Conservation (phyloP, 192 early-diverging fungal genomes). For the Mortierella antarctica region DNA sequence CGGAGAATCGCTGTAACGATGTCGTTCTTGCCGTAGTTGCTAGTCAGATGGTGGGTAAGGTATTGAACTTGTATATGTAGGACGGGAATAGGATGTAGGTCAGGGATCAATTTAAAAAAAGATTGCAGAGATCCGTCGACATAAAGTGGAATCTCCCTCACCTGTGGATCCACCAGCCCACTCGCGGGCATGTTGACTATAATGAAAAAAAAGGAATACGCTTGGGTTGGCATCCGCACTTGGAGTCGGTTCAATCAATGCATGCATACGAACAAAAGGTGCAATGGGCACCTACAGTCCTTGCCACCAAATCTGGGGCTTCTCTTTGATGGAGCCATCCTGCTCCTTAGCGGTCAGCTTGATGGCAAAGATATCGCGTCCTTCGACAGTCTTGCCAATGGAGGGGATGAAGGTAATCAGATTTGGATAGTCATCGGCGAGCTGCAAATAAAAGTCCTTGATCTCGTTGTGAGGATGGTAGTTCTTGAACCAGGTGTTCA, state of each 20-base stretch:
- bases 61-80: slow-evolving; percentile 51
- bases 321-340: slow-evolving; percentile 33
- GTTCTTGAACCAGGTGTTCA: slow-evolving; percentile 57
- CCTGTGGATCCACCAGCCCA: slow-evolving; percentile 61
- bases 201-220: not conserved
- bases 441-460: slow-evolving; percentile 58
- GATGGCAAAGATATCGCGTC: slow-evolving; percentile 69
- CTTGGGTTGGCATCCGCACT: not conserved
- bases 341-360: slow-evolving; percentile 56
- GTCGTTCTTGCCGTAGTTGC: slow-evolving; percentile 52
- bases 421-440: slow-evolving; percentile 57
- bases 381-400: slow-evolving; percentile 66
- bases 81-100: not conserved
- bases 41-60: slow-evolving; percentile 55
- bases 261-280: not conserved
- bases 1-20: slow-evolving; percentile 54
- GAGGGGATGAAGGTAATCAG: slow-evolving; percentile 66
- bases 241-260: not conserved
- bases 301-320: slow-evolving; percentile 55
- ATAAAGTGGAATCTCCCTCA: slow-evolving; percentile 9
- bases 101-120: not conserved
- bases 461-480: slow-evolving; percentile 62
- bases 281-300: slow-evolving; percentile 33
- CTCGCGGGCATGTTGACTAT: slow-evolving; percentile 66
- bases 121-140: not conserved